Evolutionary conservation across 106 monocot genomes (phyloP).

Genomic region (Apostasia ramifera): DNA sequence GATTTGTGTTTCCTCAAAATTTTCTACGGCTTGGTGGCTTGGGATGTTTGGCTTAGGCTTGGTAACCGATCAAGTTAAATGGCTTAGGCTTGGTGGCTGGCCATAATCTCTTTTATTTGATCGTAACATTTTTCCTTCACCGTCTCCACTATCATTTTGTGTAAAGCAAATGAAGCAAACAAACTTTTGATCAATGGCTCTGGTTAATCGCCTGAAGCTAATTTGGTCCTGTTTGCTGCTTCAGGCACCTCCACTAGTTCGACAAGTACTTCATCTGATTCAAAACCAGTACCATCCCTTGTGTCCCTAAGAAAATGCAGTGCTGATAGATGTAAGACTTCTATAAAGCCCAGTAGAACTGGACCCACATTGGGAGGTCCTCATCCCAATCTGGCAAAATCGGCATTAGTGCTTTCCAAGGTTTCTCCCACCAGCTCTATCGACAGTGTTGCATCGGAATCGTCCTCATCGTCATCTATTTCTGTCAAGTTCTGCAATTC

Average conservation of each 20-base stretch:
- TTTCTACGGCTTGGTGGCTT: too few relatives aligned
- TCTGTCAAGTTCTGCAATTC: background rate
- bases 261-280: background rate
- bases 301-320: background rate
- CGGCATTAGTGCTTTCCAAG: background rate
- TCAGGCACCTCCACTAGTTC: background rate
- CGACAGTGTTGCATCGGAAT: background rate
- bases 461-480: background rate
- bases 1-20: too few relatives aligned
- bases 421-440: background rate
- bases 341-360: background rate
- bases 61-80: too few relatives aligned
- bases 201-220: background rate
- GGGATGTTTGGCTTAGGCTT: too few relatives aligned
- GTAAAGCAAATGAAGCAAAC: background rate
- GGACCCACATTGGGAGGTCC: background rate
- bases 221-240: background rate
- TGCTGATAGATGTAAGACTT: slow-evolving; percentile 5
- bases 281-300: background rate
- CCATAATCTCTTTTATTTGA: too few relatives aligned
- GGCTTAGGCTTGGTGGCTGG: too few relatives aligned
- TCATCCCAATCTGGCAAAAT: background rate
- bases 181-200: background rate
- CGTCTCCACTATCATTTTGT: too few relatives aligned
- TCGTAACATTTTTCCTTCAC: too few relatives aligned